Percentiles rank a stretch among this genome's conserved stretches.
Evolutionary conservation across 345 rosid species (phyloP).

Genomic region (Citrus mangshanensis): DNA sequence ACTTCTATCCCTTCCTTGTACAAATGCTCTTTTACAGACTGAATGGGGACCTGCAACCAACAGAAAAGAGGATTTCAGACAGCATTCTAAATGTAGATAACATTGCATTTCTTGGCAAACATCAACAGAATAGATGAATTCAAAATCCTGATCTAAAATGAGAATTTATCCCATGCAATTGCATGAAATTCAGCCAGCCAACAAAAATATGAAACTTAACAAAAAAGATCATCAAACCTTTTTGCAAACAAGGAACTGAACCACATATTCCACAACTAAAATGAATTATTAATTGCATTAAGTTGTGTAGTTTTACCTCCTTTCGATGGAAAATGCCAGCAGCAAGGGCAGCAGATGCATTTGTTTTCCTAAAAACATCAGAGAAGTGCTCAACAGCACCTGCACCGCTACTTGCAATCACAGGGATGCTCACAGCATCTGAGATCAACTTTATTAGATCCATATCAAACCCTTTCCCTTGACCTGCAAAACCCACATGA

Average conservation of each 20-base stretch:
- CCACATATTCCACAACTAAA: not conserved
- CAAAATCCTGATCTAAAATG: not conserved
- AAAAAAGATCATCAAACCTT: not conserved
- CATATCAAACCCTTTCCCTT: constrained; percentile 88
- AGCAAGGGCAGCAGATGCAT: constrained; percentile 96
- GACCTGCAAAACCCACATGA: constrained; percentile 55
- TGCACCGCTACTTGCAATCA: constrained; percentile 98
- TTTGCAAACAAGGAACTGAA: not conserved
- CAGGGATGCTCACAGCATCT: constrained; percentile 90
- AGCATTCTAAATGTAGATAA: not conserved
- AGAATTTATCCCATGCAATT: not conserved
- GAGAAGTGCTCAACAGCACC: constrained; percentile 79
- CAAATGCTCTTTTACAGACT: constrained; percentile 72
- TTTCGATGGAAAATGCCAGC: constrained; percentile 98
- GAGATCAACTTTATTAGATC: constrained; percentile 79
- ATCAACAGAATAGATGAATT: not conserved
- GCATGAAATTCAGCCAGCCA: not conserved
- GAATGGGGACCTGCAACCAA: constrained; percentile 74
- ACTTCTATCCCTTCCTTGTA: constrained; percentile 66
- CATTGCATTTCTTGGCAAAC: not conserved
- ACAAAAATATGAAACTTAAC: not conserved
- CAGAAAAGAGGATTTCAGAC: not conserved
- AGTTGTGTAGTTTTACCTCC: constrained; percentile 47
- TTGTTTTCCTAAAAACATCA: constrained; percentile 71
- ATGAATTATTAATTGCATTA: not conserved